A percentile compares a stretch with the other conserved stretches of the same genome.
Evolutionary conservation across 345 rosid species (phyloP).

Genomic region (Lepidium africanum): DNA sequence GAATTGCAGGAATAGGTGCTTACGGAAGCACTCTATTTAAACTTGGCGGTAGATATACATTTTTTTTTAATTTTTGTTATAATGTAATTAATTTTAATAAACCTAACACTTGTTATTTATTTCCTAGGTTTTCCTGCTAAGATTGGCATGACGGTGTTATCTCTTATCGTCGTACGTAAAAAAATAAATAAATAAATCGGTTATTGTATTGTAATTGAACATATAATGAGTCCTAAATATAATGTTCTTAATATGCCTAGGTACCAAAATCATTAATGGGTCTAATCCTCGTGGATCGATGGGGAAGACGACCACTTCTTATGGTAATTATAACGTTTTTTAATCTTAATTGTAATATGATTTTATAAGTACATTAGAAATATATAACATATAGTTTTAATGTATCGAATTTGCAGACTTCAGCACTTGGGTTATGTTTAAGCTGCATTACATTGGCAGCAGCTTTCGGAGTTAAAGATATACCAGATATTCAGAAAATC

Average conservation of each 20-base stretch:
- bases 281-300: slow-evolving; percentile 24
- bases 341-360: too few species aligned
- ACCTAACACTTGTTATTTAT: not conserved
- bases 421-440: slow-evolving; percentile 21
- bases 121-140: slow-evolving; percentile 12
- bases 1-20: not conserved
- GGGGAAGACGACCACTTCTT: slow-evolving; percentile 32
- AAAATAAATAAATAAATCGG: not conserved
- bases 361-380: too few species aligned
- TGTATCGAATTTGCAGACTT: slow-evolving; percentile 8
- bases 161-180: slow-evolving; percentile 21
- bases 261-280: slow-evolving; percentile 30
- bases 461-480: slow-evolving; percentile 22
- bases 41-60: slow-evolving; percentile 7
- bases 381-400: not conserved
- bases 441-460: slow-evolving; percentile 14
- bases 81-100: not conserved
- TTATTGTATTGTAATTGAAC: not conserved
- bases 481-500: not conserved
- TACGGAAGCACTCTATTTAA: slow-evolving; percentile 20
- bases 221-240: not conserved
- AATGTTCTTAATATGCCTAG: not conserved
- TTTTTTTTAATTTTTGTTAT: not conserved
- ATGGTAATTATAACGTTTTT: not conserved
- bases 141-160: slow-evolving; percentile 24